Conservation (phyloP, 2,329 filamentous ascomycete genomes). For the Penicillium sp. region DNA sequence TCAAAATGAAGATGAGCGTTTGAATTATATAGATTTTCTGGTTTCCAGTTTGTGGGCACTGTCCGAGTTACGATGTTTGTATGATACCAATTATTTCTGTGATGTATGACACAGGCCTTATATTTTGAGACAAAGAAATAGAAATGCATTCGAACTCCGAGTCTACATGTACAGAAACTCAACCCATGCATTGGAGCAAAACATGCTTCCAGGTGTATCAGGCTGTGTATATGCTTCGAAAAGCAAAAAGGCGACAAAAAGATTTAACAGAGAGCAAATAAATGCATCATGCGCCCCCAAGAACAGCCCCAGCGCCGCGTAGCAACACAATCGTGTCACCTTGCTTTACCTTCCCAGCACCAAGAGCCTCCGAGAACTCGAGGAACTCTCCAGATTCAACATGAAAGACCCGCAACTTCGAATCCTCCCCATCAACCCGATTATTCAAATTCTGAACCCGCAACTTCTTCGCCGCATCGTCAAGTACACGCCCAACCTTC, state of each 20-base stretch:
- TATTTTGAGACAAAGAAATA: conserved; percentile 1
- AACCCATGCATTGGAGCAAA: not conserved
- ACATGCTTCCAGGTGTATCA: conserved; percentile 13
- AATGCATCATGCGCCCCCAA: conserved; percentile 57
- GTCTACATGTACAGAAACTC: not conserved
- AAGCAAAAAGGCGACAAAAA: not conserved
- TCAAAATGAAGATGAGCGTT: conserved; percentile 99
- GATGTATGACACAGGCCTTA: conserved; percentile 4
- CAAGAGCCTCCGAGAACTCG: conserved; percentile 85
- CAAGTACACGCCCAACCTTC: conserved; percentile 71
- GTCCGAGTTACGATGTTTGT: conserved; percentile 17
- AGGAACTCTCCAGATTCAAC: conserved; percentile 84
- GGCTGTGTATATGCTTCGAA: conserved; percentile 12
- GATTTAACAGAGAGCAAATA: not conserved
- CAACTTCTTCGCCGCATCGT: conserved; percentile 46
- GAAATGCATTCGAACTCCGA: not conserved
- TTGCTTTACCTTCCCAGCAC: conserved; percentile 63
- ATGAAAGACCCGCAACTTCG: conserved; percentile 84
- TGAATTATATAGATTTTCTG: conserved; percentile 35
- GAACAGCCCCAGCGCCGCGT: conserved; percentile 76
- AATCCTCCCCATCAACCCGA: conserved; percentile 53
- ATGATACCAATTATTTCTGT: conserved; percentile 25
- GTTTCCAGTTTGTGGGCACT: not conserved
- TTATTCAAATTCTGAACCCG: conserved; percentile 50
- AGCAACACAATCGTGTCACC: conserved; percentile 90